phyloP scores from a whole-genome alignment of 768 basidiomycete genomes.

The Suillus subaureus region DNA sequence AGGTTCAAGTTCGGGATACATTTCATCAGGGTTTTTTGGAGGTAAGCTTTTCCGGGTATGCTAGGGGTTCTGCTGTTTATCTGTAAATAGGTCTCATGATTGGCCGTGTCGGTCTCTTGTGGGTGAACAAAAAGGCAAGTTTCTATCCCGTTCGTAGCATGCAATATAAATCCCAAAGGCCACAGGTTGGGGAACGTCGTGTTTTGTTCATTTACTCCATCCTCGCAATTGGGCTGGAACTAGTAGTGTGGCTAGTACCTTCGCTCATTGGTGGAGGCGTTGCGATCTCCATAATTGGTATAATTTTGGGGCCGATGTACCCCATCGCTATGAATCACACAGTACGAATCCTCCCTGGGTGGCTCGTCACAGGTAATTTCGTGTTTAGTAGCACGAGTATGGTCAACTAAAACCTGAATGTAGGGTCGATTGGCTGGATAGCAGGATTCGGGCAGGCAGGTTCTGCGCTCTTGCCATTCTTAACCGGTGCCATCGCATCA shows the following conservation, averaged over 20 bases:
- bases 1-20: constrained; percentile 49
- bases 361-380: constrained; percentile 32
- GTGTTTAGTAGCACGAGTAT: constrained; percentile 5
- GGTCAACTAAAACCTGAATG: constrained; percentile 37
- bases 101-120: constrained; percentile 31
- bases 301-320: constrained; percentile 77
- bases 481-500: constrained; percentile 47
- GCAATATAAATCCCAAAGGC: constrained; percentile 1
- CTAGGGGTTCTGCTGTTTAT: not conserved
- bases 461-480: constrained; percentile 52
- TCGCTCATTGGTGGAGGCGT: constrained; percentile 66
- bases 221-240: constrained; percentile 52
- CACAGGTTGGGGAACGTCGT: constrained; percentile 34
- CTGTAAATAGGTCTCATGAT: constrained; percentile 26
- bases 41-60: constrained; percentile 15
- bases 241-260: constrained; percentile 71
- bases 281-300: constrained; percentile 62
- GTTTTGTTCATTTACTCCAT: constrained; percentile 31
- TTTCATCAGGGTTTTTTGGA: constrained; percentile 41
- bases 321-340: constrained; percentile 50
- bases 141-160: no score
- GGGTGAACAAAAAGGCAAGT: constrained; percentile 30
- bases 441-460: constrained; percentile 54
- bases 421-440: constrained; percentile 50
- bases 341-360: constrained; percentile 35